Evolutionary conservation across 805 yeast species (phyloP).

Genomic region (Cyberlindnera xishuangbannaensis): DNA sequence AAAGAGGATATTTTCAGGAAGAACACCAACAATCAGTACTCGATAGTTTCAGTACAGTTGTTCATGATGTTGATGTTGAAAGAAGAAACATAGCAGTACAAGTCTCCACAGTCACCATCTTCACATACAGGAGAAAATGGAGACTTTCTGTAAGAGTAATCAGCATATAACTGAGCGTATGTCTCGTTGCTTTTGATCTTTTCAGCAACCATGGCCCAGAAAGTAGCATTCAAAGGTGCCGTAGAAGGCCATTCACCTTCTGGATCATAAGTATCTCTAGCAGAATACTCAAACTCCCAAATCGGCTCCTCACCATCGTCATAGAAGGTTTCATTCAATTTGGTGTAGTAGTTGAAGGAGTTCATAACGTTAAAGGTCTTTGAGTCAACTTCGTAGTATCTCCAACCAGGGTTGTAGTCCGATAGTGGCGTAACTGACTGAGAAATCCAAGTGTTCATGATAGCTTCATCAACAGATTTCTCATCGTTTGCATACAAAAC

Average conservation of each 20-base stretch:
- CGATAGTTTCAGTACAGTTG: slow-evolving; percentile 12
- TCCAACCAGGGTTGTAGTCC: slow-evolving; percentile 64
- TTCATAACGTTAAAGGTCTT: slow-evolving; percentile 56
- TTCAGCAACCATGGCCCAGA: slow-evolving; percentile 46
- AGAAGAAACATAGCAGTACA: slow-evolving; percentile 19
- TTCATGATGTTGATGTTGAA: slow-evolving; percentile 17
- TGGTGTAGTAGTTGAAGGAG: slow-evolving; percentile 52
- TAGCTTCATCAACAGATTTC: slow-evolving; percentile 37
- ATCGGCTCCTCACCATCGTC: slow-evolving; percentile 50
- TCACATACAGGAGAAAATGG: slow-evolving; percentile 49
- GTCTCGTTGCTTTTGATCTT: slow-evolving; percentile 34
- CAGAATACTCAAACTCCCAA: slow-evolving; percentile 61
- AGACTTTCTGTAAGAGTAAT: slow-evolving; percentile 46
- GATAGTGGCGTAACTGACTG: slow-evolving; percentile 62
- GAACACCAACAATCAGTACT: slow-evolving; percentile 4
- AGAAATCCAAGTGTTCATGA: slow-evolving; percentile 57
- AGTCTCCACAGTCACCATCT: slow-evolving; percentile 17
- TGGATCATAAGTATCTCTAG: slow-evolving; percentile 52
- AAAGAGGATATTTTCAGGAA: not conserved
- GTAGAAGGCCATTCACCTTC: slow-evolving; percentile 48
- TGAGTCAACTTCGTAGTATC: slow-evolving; percentile 63
- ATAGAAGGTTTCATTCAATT: slow-evolving; percentile 49
- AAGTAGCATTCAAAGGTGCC: slow-evolving; percentile 60
- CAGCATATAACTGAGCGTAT: slow-evolving; percentile 44
- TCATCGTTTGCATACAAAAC: slow-evolving; percentile 47